Evolutionary conservation across 805 yeast species (phyloP).

Genomic region (Wickerhamomyces canadensis): DNA sequence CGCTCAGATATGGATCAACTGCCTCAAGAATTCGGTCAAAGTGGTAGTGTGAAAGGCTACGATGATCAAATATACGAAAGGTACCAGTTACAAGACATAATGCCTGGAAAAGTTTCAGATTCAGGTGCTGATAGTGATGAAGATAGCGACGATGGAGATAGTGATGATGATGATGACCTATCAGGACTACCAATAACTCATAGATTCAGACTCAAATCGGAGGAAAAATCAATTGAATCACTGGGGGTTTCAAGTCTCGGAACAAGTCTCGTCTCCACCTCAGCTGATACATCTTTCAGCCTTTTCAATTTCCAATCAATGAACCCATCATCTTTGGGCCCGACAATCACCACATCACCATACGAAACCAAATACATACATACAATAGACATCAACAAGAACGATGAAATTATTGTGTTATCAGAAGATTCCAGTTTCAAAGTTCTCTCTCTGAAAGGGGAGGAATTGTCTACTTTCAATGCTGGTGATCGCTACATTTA

Average conservation of each 20-base stretch:
- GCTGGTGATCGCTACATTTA: constrained; percentile 23
- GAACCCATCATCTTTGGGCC: constrained; percentile 16
- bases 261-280: constrained; percentile 21
- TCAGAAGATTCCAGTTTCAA: constrained; percentile 16
- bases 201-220: constrained; percentile 19
- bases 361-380: constrained; percentile 11
- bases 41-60: background rate
- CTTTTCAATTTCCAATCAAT: constrained; percentile 30
- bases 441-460: constrained; percentile 10
- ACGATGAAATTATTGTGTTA: constrained; percentile 4
- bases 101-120: constrained; percentile 1
- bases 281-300: constrained; percentile 23
- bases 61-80: background rate
- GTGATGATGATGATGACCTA: constrained; percentile 24
- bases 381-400: constrained; percentile 3
- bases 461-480: constrained; percentile 9
- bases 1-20: no score
- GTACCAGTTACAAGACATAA: no score
- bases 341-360: constrained; percentile 8
- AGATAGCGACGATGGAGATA: constrained; percentile 12
- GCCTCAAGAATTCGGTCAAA: no score
- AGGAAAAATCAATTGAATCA: constrained; percentile 16
- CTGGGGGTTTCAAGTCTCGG: constrained; percentile 24
- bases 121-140: constrained; percentile 1
- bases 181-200: constrained; percentile 31